phyloP scores from a whole-genome alignment of 495 filamentous ascomycete species.

The Usnea hakonensis region DNA sequence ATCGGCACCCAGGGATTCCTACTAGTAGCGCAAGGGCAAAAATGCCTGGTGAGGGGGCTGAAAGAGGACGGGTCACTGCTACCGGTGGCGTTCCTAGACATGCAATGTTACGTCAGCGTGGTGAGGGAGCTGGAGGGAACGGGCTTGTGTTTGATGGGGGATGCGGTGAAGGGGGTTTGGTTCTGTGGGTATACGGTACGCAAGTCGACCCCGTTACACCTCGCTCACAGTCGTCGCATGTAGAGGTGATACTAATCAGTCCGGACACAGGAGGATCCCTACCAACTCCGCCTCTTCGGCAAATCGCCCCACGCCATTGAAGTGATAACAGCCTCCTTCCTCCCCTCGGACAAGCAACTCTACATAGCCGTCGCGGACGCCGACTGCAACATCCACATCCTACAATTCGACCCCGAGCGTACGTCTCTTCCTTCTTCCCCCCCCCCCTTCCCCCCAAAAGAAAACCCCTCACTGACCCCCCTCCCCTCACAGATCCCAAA shows the following conservation, averaged over 20 bases:
- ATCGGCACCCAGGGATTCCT: slow-evolving; percentile 90
- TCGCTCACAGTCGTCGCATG: neutral
- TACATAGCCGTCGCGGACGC: slow-evolving; percentile 77
- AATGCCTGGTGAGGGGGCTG: slow-evolving; percentile 90
- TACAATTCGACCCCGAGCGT: slow-evolving; percentile 93
- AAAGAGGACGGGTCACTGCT: slow-evolving; percentile 89
- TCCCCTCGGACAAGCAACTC: slow-evolving; percentile 77
- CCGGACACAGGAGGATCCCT: slow-evolving; percentile 64
- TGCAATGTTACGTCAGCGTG: slow-evolving; percentile 81
- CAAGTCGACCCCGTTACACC: neutral
- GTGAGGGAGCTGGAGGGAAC: slow-evolving; percentile 67
- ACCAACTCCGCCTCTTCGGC: slow-evolving; percentile 89
- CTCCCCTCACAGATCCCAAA: slow-evolving; percentile 63
- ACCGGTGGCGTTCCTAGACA: slow-evolving; percentile 95
- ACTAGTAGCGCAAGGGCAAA: slow-evolving; percentile 88
- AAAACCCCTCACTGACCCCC: neutral
- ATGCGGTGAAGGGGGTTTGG: slow-evolving; percentile 90
- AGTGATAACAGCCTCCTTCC: slow-evolving; percentile 74
- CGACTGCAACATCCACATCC: slow-evolving; percentile 74
- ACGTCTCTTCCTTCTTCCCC: slow-evolving; percentile 22
- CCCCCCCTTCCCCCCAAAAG: neutral
- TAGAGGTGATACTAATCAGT: neutral
- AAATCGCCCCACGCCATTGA: slow-evolving; percentile 68
- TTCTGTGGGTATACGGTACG: slow-evolving; percentile 82
- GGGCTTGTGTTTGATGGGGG: slow-evolving; percentile 74